These are phyloP conservation scores for Vitis rupestris DNA, from an alignment of 164 flowering plant genomes.

Conservation along the genomic window DNA sequence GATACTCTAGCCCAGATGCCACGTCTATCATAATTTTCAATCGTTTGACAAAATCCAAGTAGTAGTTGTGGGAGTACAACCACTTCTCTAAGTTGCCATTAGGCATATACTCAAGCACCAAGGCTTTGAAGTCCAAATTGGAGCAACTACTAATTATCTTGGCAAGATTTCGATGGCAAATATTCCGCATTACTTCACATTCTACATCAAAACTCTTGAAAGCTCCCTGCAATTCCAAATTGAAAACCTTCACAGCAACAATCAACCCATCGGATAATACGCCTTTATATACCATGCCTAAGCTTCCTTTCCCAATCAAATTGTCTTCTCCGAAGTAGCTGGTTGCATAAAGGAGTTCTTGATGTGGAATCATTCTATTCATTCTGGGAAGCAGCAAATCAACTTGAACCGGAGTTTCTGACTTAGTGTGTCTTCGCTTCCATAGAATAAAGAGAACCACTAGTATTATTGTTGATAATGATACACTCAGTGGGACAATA, in stretches of 20 bases:
- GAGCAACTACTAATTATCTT: conserved; percentile 4
- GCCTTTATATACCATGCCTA: too few relatives aligned
- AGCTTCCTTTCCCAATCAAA: conserved; percentile 1
- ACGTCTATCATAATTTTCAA: too few relatives aligned
- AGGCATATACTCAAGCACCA: too few relatives aligned
- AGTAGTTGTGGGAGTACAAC: conserved; percentile 6
- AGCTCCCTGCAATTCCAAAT: neutral
- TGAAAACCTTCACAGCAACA: conserved; percentile 1
- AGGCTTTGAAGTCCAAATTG: too few relatives aligned
- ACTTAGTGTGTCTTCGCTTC: neutral
- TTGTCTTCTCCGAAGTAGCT: neutral
- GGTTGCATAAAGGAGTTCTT: too few relatives aligned
- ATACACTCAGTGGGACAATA: neutral
- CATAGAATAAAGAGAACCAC: neutral
- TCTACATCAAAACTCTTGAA: conserved; percentile 7
- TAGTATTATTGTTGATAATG: neutral
- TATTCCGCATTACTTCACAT: conserved; percentile 1
- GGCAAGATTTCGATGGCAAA: conserved; percentile 3
- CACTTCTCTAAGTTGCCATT: neutral
- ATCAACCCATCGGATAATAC: neutral
- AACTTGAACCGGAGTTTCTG: neutral
- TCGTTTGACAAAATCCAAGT: neutral
- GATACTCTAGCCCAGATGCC: too few relatives aligned
- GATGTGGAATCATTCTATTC: too few relatives aligned
- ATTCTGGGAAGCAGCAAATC: neutral